These are phyloP conservation scores for Blumeria hordei DNA, from an alignment of 2,329 filamentous ascomycete species.

Conservation along the genomic window DNA sequence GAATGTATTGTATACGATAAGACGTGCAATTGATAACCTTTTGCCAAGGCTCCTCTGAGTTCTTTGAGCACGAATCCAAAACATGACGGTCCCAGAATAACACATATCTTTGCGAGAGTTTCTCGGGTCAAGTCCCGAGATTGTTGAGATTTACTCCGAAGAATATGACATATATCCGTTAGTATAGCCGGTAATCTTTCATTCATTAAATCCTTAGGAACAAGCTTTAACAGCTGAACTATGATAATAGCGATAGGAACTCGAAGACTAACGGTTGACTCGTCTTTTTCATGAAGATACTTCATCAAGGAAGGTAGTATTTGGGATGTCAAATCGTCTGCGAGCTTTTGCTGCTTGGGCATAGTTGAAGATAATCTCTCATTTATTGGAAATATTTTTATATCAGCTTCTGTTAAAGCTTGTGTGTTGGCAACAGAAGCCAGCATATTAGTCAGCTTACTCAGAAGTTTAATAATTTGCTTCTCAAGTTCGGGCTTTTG, in stretches of 20 bases:
- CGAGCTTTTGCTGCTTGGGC: constrained; percentile 41
- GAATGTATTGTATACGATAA: constrained; percentile 88
- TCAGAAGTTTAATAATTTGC: constrained; percentile 59
- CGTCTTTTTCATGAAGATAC: constrained; percentile 84
- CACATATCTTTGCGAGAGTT: constrained; percentile 63
- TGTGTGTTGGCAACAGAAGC: constrained; percentile 16
- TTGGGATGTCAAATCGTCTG: constrained; percentile 44
- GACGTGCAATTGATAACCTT: constrained; percentile 84
- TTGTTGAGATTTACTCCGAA: constrained; percentile 72
- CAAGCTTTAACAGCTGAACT: constrained; percentile 62
- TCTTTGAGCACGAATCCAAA: constrained; percentile 90
- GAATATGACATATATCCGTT: constrained; percentile 77
- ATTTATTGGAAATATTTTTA: constrained; percentile 14
- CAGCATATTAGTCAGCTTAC: constrained; percentile 58
- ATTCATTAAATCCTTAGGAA: constrained; percentile 50
- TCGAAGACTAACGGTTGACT: constrained; percentile 78
- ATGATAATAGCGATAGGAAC: constrained; percentile 75
- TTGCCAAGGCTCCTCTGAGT: constrained; percentile 54
- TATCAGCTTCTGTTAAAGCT: constrained; percentile 10
- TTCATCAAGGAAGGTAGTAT: constrained; percentile 60
- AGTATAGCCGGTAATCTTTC: constrained; percentile 59
- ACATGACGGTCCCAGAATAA: constrained; percentile 56
- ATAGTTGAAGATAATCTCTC: constrained; percentile 35
- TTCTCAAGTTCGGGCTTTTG: constrained; percentile 68
- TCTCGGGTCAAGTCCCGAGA: constrained; percentile 77